A percentile compares a stretch with the other conserved stretches of the same genome.
Evolutionary conservation across 768 basidiomycete species (phyloP).

Genomic region (Panaeolus cyanescens): DNA sequence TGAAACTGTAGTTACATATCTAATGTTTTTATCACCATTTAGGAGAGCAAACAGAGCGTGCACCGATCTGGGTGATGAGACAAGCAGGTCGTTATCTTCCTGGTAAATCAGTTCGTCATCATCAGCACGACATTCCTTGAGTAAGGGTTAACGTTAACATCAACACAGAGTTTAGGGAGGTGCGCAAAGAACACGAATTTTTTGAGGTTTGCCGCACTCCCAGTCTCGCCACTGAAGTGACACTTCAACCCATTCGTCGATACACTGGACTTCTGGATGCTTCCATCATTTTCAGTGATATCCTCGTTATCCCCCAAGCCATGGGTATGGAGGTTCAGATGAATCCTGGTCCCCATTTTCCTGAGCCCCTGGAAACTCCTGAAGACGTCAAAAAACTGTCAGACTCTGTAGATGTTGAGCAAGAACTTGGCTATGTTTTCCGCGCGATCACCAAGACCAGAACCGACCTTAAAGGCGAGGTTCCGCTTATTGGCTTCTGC

Average conservation of each 20-base stretch:
- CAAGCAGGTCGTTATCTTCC: constrained; percentile 96
- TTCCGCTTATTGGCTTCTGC: constrained; percentile 96
- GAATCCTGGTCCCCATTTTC: constrained; percentile 91
- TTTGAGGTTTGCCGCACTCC: constrained; percentile 95
- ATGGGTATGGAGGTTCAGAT: constrained; percentile 96
- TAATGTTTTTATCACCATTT: constrained; percentile 7
- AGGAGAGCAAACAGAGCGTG: constrained; percentile 87
- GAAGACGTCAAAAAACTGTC: constrained; percentile 67
- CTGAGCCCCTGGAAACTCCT: constrained; percentile 80
- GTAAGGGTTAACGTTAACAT: background rate
- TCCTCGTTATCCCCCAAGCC: constrained; percentile 96
- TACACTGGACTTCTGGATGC: constrained; percentile 90
- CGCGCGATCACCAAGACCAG: constrained; percentile 89
- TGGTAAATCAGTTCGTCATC: constrained; percentile 46
- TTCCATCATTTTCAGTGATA: constrained; percentile 97
- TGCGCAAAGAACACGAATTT: constrained; percentile 87
- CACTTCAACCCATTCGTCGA: constrained; percentile 90
- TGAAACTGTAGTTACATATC: background rate
- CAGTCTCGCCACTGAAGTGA: constrained; percentile 84
- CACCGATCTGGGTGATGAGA: constrained; percentile 99
- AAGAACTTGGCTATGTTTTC: constrained; percentile 90
- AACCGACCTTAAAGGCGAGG: constrained; percentile 77
- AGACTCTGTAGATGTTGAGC: constrained; percentile 70
- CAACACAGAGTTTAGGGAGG: constrained; percentile 78
- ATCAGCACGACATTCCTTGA: background rate